Percentiles rank a stretch among this genome's conserved stretches.
These are phyloP conservation scores for Podospora pseudopauciseta DNA, from an alignment of 495 filamentous ascomycete species.

Conservation along the genomic window DNA sequence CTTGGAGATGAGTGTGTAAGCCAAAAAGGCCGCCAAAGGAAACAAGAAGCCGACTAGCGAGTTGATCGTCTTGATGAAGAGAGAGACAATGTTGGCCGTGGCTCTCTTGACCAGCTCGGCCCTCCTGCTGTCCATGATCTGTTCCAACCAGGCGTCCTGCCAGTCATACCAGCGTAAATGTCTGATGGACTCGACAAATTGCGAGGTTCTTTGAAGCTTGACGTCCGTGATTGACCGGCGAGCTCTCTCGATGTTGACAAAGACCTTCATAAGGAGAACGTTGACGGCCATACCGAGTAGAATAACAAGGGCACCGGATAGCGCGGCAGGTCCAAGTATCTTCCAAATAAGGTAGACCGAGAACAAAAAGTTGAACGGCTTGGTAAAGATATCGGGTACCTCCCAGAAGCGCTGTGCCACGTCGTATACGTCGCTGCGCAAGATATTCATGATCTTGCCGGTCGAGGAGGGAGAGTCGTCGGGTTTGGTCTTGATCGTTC, in stretches of 20 bases:
- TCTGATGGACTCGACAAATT: conserved; percentile 80
- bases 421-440: conserved; percentile 77
- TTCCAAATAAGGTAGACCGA: conserved; percentile 67
- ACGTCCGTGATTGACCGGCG: conserved; percentile 66
- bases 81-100: conserved; percentile 57
- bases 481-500: background rate
- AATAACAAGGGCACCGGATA: conserved; percentile 64
- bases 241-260: conserved; percentile 59
- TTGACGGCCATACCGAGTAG: conserved; percentile 63
- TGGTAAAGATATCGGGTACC: conserved; percentile 60
- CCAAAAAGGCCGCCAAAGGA: conserved; percentile 73
- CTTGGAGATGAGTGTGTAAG: conserved; percentile 66
- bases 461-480: conserved; percentile 60
- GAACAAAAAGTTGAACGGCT: conserved; percentile 64
- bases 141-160: conserved; percentile 72
- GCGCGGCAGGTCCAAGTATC: conserved; percentile 73
- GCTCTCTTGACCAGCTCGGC: conserved; percentile 64
- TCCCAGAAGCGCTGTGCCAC: conserved; percentile 83
- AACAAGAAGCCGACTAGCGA: conserved; percentile 63
- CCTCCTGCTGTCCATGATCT: conserved; percentile 66
- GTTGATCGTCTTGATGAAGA: conserved; percentile 59
- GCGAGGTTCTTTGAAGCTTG: conserved; percentile 68
- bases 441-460: conserved; percentile 79
- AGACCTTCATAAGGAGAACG: conserved; percentile 54
- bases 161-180: conserved; percentile 85